These are phyloP conservation scores for Fusarium euwallaceae DNA, from an alignment of 2,329 filamentous ascomycete genomes.

Conservation along the genomic window DNA sequence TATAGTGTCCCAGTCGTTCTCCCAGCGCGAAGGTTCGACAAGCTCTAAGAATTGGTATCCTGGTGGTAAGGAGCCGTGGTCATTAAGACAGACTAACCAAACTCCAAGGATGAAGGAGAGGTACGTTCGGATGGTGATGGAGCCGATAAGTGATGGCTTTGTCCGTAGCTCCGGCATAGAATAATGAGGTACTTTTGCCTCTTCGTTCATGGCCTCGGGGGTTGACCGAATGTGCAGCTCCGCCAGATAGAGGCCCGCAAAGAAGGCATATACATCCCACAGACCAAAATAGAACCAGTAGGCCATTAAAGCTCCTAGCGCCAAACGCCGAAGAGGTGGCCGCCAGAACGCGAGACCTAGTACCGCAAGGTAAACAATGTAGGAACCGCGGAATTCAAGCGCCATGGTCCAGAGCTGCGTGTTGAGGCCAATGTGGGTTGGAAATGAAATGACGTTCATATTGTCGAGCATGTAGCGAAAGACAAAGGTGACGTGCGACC, in stretches of 20 bases:
- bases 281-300: slow-evolving; percentile 29
- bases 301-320: slow-evolving; percentile 4
- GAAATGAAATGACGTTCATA: slow-evolving; percentile 18
- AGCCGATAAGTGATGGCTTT: background rate
- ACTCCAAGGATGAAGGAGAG: slow-evolving; percentile 17
- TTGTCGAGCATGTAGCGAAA: slow-evolving; percentile 31
- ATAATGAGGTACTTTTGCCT: slow-evolving; percentile 10
- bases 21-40: slow-evolving; percentile 19
- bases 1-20: slow-evolving; percentile 19
- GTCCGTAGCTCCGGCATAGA: background rate
- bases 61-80: slow-evolving; percentile 16
- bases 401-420: slow-evolving; percentile 27
- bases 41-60: slow-evolving; percentile 21
- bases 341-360: slow-evolving; percentile 19
- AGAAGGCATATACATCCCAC: slow-evolving; percentile 22
- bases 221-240: slow-evolving; percentile 16
- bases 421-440: slow-evolving; percentile 22
- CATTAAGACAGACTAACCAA: slow-evolving; percentile 24
- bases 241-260: slow-evolving; percentile 22
- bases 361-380: slow-evolving; percentile 21
- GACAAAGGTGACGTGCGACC: slow-evolving; percentile 22
- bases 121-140: slow-evolving; percentile 5
- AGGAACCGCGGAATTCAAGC: slow-evolving; percentile 26
- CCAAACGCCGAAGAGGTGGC: slow-evolving; percentile 12
- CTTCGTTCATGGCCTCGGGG: background rate